Evolutionary conservation across 2,329 filamentous ascomycete genomes (phyloP).

Genomic region (Graphilbum ipis-grandicollis): DNA sequence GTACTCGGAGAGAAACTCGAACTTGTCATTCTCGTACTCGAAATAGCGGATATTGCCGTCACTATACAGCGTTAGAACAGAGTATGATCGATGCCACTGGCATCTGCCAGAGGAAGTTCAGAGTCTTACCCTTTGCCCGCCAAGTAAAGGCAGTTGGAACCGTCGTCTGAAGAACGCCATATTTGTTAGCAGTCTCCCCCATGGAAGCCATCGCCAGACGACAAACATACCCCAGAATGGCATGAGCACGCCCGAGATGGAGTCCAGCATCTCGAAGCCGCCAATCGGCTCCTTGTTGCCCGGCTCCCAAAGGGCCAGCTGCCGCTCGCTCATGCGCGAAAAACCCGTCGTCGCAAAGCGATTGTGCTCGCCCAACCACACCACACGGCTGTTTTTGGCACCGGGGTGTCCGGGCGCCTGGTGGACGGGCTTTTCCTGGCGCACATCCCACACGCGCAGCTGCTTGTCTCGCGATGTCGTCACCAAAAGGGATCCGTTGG

Average conservation of each 20-base stretch:
- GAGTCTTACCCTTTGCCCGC: slow-evolving; percentile 77
- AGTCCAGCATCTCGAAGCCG: slow-evolving; percentile 80
- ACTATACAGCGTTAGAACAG: slow-evolving; percentile 31
- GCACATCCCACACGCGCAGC: slow-evolving; percentile 90
- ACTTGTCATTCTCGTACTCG: slow-evolving; percentile 97
- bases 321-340: slow-evolving; percentile 94
- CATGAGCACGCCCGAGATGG: slow-evolving; percentile 96
- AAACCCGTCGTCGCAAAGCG: slow-evolving; percentile 93
- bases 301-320: slow-evolving; percentile 89
- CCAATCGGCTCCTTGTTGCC: slow-evolving; percentile 74
- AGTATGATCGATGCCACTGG: too few relatives aligned
- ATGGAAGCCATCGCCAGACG: too few relatives aligned
- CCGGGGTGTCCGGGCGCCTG: slow-evolving; percentile 75
- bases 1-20: slow-evolving; percentile 92
- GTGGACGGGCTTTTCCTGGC: slow-evolving; percentile 75
- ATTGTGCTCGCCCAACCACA: slow-evolving; percentile 96
- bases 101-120: too few relatives aligned
- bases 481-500: slow-evolving; percentile 67
- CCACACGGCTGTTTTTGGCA: slow-evolving; percentile 91
- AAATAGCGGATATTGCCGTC: slow-evolving; percentile 99
- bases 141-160: slow-evolving; percentile 85
- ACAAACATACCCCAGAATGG: slow-evolving; percentile 70
- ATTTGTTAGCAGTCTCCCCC: too few relatives aligned
- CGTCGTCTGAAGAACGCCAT: slow-evolving; percentile 44
- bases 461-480: slow-evolving; percentile 98